Evolutionary conservation across 2,329 filamentous ascomycete genomes (phyloP).

Genomic region (Bipolaris sorokiniana): DNA sequence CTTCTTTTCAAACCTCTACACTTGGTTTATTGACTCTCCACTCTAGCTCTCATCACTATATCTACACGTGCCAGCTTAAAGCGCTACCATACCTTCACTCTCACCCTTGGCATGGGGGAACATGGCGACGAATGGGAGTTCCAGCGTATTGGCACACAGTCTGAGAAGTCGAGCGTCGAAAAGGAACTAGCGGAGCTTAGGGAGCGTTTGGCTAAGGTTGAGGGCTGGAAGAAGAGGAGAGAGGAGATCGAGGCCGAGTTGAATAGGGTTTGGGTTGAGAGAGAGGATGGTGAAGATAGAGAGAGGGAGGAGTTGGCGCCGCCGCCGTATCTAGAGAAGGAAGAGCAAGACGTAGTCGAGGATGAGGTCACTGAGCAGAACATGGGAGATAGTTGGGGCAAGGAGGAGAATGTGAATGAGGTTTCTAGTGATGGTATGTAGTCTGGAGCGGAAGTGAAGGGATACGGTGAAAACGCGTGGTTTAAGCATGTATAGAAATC

Average conservation of each 20-base stretch:
- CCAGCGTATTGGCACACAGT: conserved; percentile 89
- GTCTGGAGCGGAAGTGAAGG: no score
- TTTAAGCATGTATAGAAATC: no score
- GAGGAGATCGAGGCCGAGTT: conserved; percentile 85
- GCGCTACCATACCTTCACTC: conserved; percentile 92
- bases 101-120: conserved; percentile 81
- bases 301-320: conserved; percentile 44
- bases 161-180: conserved; percentile 92
- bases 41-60: conserved; percentile 85
- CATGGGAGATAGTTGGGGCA: no score
- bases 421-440: no score
- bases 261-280: conserved; percentile 64
- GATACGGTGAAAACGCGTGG: no score
- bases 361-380: no score
- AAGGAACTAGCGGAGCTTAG: conserved; percentile 85
- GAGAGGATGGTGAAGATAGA: conserved; percentile 29
- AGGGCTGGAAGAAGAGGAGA: conserved; percentile 78
- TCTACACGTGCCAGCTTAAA: conserved; percentile 93
- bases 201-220: conserved; percentile 79
- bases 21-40: not conserved
- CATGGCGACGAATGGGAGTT: conserved; percentile 89
- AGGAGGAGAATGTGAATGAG: no score
- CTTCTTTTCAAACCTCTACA: not conserved
- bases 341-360: not conserved
- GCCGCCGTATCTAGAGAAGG: conserved; percentile 43